Conservation (phyloP, 1,139 yeast species). For the Sugiyamaella xylanicola region DNA sequence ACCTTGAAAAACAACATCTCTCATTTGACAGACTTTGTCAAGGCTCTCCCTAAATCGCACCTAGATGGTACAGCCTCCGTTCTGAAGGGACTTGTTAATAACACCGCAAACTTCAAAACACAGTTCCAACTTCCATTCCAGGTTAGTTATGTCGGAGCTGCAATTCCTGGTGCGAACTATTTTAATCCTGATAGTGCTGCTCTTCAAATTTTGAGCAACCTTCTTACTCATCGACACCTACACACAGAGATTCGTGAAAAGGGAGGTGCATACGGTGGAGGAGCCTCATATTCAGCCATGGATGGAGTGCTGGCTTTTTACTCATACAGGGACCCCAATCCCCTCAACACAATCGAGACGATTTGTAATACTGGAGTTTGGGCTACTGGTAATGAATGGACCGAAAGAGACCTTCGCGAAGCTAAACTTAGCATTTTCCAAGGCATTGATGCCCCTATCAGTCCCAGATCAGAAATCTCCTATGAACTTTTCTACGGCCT, state of each 20-base stretch:
- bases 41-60: constrained; percentile 7
- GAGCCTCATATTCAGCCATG: constrained; percentile 77
- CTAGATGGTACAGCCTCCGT: neutral
- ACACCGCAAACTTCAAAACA: constrained; percentile 39
- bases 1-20: constrained; percentile 22
- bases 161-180: constrained; percentile 69
- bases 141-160: constrained; percentile 79
- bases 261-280: constrained; percentile 99
- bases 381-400: constrained; percentile 56
- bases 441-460: constrained; percentile 84
- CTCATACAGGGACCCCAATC: constrained; percentile 93
- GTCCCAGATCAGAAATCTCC: constrained; percentile 78
- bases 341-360: constrained; percentile 64
- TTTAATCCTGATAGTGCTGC: constrained; percentile 77
- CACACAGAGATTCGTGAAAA: constrained; percentile 92
- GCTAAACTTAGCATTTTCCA: constrained; percentile 92
- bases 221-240: constrained; percentile 77
- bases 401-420: constrained; percentile 71
- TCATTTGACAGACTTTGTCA: constrained; percentile 26
- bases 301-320: constrained; percentile 81
- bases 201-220: constrained; percentile 76
- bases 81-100: neutral
- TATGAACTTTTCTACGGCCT: constrained; percentile 67
- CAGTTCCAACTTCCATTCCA: constrained; percentile 81
- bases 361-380: constrained; percentile 60